Conservation (phyloP, 768 basidiomycete genomes). For the Kwoniella europaea region DNA sequence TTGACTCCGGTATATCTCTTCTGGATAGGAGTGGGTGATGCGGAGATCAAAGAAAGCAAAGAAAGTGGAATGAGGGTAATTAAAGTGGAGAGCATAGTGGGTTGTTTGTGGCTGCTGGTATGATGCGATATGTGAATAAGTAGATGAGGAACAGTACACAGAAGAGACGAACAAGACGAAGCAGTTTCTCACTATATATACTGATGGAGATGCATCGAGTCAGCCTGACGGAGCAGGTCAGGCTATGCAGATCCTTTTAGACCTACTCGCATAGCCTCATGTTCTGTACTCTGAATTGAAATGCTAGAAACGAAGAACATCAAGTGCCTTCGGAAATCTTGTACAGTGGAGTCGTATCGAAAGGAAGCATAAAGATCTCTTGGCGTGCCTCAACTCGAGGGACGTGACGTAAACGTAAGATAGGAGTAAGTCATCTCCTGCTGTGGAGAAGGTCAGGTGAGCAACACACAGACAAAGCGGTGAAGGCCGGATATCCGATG, state of each 20-base stretch:
- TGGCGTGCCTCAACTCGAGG: not conserved
- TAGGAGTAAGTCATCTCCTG: not conserved
- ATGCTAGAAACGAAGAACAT: too few relatives aligned
- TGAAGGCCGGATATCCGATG: not conserved
- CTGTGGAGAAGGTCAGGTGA: not conserved
- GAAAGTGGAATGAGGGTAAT: not conserved
- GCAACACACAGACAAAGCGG: too few relatives aligned
- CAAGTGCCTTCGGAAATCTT: not conserved
- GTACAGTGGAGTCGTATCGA: not conserved
- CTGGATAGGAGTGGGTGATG: not conserved
- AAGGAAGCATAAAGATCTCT: not conserved
- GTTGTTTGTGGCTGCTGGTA: too few relatives aligned
- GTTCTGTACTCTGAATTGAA: too few relatives aligned
- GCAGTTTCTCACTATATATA: not conserved
- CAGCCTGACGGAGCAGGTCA: not conserved
- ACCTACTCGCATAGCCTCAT: not conserved
- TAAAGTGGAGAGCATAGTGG: not conserved
- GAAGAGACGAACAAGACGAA: not conserved
- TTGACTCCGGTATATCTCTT: conserved; percentile 19
- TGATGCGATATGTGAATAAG: too few relatives aligned
- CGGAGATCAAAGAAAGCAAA: not conserved
- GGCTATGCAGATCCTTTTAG: not conserved
- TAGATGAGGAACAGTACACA: too few relatives aligned
- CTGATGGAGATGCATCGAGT: not conserved
- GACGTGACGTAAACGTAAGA: not conserved